Base-by-base conservation (phyloP, 805 yeast genomes). In the Lachancea nothofagi region DNA sequence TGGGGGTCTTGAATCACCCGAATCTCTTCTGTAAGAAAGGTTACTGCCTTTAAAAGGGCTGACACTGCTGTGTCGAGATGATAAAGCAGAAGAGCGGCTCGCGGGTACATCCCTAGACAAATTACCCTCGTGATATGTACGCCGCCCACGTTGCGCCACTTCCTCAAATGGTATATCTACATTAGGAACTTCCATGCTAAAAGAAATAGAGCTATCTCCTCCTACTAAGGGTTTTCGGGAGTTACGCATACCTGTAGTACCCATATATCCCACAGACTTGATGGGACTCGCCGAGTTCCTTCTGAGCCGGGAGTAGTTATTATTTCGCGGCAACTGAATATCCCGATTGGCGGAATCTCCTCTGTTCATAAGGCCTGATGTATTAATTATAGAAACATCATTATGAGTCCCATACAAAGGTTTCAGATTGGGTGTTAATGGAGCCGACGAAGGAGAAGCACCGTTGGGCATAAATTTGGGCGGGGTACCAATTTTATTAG, bases 1-100 rank as follows among this genome's bases (percentile, higher is more conserved):
- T 4, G 53, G 54, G 2, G 58, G 48, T 19, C 47, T 28, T 8
- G 45, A 29, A 5, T 30, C 29, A 5, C 15, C 14, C 7, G 25
- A 29, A 18, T 37, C 33, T 8, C 43, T 18, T 19, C 43, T 34
- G 20, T 10, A 23, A 10, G 30, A 29, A 21, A 19, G 14, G 31
- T 18, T 19, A 14, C 14, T n/a, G 29, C 31, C 17, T 23, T 40
- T 40, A 13, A 27, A 15, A 15, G 43, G 43, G 29, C 43, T 40
- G n/a, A 40, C 15, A n/a, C 43, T 40, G n/a, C 38, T 29, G 30
- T 34, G 29, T 2, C 43, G 28, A n/a, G 43, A 40, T 12, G 43
- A 40, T 4, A 22, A 14, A 5, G 38, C 38, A 2, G 43, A 40
- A 2, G 34, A 19, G 4, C 39, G 38, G 12, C 38, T 22, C 4